Percentiles rank a stretch among this genome's conserved stretches.
phyloP scores from a whole-genome alignment of 176 grass and related monocot genomes.

The Aechmea fasciata region DNA sequence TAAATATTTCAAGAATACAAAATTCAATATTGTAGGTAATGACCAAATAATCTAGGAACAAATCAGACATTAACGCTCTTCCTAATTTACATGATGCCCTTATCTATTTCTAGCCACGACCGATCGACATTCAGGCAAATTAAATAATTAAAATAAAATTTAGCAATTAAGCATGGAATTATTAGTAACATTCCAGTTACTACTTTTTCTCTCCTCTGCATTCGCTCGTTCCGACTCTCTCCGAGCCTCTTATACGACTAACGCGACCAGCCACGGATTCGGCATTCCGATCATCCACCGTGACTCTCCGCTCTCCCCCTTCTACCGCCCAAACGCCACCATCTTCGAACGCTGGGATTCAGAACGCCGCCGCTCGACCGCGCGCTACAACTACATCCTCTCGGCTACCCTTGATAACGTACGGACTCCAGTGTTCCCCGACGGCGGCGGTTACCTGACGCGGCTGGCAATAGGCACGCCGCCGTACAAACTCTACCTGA shows the following conservation, averaged over 20 bases:
- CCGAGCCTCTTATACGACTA: not conserved
- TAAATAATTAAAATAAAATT: too few species aligned
- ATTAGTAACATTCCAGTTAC: slow-evolving; percentile 1
- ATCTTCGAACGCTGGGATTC: not conserved
- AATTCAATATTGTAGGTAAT: too few species aligned
- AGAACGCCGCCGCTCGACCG: not conserved
- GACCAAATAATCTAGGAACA: too few species aligned
- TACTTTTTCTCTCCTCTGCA: not conserved
- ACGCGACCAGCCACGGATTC: not conserved
- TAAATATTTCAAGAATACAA: too few species aligned
- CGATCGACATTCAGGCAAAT: too few species aligned
- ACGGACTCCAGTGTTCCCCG: not conserved
- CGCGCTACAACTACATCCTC: slow-evolving; percentile 7
- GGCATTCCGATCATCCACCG: slow-evolving; percentile 8
- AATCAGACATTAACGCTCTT: too few species aligned
- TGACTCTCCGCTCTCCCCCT: slow-evolving; percentile 16
- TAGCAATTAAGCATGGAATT: too few species aligned
- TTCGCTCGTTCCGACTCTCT: not conserved
- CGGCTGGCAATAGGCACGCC: slow-evolving; percentile 20
- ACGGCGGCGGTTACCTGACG: slow-evolving; percentile 8
- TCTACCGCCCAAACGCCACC: slow-evolving; percentile 1
- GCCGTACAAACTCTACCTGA: slow-evolving; percentile 1
- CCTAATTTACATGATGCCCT: too few species aligned
- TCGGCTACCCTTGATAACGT: not conserved
- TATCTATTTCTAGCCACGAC: too few species aligned